Evolutionary conservation across 495 filamentous ascomycete species (phyloP).

Genomic region (Penicillium ucsense): DNA sequence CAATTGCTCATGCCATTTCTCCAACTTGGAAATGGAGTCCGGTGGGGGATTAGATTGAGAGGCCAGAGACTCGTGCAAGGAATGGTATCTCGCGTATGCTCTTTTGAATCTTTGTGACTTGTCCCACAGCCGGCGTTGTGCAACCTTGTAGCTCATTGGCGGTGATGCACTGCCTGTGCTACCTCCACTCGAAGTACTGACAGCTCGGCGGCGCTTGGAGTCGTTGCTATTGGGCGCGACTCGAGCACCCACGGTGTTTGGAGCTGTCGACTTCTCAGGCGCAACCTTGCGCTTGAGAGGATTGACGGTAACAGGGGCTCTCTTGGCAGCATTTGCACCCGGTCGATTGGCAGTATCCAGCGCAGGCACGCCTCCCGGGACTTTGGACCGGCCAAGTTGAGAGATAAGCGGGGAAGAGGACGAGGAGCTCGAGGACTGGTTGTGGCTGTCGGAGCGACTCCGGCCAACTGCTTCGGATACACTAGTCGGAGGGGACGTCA

Average conservation of each 20-base stretch:
- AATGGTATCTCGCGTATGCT: constrained; percentile 53
- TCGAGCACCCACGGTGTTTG: constrained; percentile 14
- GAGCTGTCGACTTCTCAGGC: constrained; percentile 20
- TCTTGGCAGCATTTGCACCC: constrained; percentile 20
- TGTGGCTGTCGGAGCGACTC: constrained; percentile 32
- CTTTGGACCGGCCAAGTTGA: constrained; percentile 24
- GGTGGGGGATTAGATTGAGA: constrained; percentile 40
- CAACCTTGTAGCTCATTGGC: constrained; percentile 33
- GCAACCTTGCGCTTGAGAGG: constrained; percentile 42
- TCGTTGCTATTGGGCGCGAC: constrained; percentile 24
- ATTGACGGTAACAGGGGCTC: constrained; percentile 14
- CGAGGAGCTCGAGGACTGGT: constrained; percentile 35
- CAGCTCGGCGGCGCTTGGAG: constrained; percentile 37
- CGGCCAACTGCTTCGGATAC: constrained; percentile 51
- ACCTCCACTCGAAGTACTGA: constrained; percentile 35
- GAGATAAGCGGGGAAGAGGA: constrained; percentile 34
- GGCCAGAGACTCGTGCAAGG: constrained; percentile 50
- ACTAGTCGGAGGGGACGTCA: constrained; percentile 69
- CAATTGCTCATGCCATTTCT: constrained; percentile 52
- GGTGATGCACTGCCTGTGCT: constrained; percentile 41
- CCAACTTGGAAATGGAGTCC: constrained; percentile 44
- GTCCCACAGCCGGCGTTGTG: constrained; percentile 33
- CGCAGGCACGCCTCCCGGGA: constrained; percentile 1
- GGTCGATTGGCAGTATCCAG: constrained; percentile 12
- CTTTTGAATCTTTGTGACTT: constrained; percentile 53